Conservation (phyloP, 2,329 filamentous ascomycete genomes). For the Cadophora luteo-olivacea region DNA sequence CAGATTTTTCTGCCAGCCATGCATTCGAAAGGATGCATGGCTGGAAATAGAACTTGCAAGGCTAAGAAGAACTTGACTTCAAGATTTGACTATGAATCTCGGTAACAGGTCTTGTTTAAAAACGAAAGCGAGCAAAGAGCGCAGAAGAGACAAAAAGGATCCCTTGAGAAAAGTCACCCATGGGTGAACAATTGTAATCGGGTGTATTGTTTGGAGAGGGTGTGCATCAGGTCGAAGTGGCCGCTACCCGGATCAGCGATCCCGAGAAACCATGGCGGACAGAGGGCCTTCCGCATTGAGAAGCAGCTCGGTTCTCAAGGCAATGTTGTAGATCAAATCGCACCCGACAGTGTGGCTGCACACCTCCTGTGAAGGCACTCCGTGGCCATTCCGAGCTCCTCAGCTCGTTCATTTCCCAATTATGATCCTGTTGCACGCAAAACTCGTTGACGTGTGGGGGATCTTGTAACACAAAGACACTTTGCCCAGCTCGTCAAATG, state of each 20-base stretch:
- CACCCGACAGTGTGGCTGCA: background rate
- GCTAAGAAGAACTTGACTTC: background rate
- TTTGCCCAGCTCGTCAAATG: background rate
- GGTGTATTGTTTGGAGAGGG: background rate
- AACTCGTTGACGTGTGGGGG: background rate
- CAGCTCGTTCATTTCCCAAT: background rate
- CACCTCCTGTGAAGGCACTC: background rate
- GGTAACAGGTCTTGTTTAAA: background rate
- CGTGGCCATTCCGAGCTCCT: background rate
- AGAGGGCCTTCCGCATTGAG: background rate
- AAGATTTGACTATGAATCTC: background rate
- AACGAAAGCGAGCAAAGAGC: background rate
- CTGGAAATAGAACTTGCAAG: slow-evolving; percentile 8
- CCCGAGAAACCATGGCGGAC: background rate
- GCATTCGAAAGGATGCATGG: slow-evolving; percentile 7
- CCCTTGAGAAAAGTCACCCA: background rate
- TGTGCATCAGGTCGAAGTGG: background rate
- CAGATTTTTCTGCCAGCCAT: background rate
- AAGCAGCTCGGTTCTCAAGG: background rate
- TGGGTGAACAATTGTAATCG: background rate
- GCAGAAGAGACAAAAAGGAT: background rate
- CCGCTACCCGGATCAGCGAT: background rate
- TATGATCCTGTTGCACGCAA: background rate
- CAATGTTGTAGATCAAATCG: background rate
- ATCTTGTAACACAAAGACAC: background rate